Percentiles rank a stretch among this genome's conserved stretches.
Conservation (phyloP, 2,329 filamentous ascomycete species). For the Phialophora verrucosa region DNA sequence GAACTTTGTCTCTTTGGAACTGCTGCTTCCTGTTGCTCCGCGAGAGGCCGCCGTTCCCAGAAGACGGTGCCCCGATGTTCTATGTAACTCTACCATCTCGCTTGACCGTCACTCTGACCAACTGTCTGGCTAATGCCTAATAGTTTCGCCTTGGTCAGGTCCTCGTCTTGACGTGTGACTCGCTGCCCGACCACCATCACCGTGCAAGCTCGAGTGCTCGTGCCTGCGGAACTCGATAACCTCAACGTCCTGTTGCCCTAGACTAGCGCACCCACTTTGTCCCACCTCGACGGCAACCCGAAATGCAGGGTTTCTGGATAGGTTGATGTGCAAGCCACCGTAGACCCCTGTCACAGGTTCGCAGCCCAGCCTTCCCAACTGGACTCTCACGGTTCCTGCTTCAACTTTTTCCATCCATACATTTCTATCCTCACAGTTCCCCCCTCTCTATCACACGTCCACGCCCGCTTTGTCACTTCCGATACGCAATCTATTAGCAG, state of each 20-base stretch:
- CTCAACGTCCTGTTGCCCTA: not conserved
- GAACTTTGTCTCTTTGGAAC: conserved; percentile 12
- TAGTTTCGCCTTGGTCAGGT: not conserved
- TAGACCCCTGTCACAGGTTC: conserved; percentile 8
- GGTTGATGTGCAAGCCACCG: conserved; percentile 2
- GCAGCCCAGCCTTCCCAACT: conserved; percentile 24
- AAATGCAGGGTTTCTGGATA: conserved; percentile 16
- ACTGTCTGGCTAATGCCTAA: conserved; percentile 1
- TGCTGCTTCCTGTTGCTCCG: not conserved
- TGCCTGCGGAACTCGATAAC: not conserved
- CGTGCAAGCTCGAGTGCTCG: not conserved
- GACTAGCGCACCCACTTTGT: not conserved
- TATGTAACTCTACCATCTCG: conserved; percentile 24
- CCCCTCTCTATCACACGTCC: conserved; percentile 22
- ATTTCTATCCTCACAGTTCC: conserved; percentile 22
- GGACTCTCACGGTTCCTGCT: conserved; percentile 23
- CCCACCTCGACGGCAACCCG: conserved; percentile 10
- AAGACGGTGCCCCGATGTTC: not conserved
- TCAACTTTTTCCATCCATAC: conserved; percentile 20
- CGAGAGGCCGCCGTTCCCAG: not conserved
- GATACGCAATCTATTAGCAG: conserved; percentile 12
- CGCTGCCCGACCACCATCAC: conserved; percentile 11
- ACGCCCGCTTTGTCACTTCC: conserved; percentile 16
- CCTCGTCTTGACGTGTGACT: not conserved
- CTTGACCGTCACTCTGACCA: conserved; percentile 17